Base-by-base conservation (phyloP, 495 filamentous ascomycete species). In the Xylaria sp. region DNA sequence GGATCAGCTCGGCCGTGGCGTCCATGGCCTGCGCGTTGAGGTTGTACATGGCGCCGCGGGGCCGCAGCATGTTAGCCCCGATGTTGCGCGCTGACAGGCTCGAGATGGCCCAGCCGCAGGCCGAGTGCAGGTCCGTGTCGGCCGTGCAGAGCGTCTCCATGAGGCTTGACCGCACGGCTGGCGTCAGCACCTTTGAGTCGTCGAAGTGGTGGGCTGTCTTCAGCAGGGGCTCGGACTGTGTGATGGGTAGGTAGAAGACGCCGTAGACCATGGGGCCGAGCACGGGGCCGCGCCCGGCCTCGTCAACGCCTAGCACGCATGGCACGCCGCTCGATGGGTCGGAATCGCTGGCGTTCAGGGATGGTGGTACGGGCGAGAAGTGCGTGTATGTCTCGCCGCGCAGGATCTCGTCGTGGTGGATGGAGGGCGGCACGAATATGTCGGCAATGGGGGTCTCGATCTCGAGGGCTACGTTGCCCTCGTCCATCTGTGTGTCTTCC, bases 21-120 rank as follows among this genome's bases (percentile, higher is more conserved):
- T 99, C 95, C 87, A 97, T 92, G 1, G 96, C 96, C 80, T 98
- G 96, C n/a, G 94, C 94, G 81, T 99, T 99, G 67, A 99, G 86
- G 77, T 99, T 99, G 82, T 97, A 97, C 0, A 85, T 83, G 5
- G 85, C 87, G 0, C 80, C 79, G 50, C 79, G 73, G 15, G 93
- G 85, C 35, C 86, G 85, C 78, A 97, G 87, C 91, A 97, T 97
- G 61, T 91, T 89, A 1, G 93, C 86, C 24, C 87, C 87, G 65
- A 97, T 97, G 79, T 95, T 92, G 44, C 93, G 89, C 17, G 94
- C 93, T 4, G 94, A 97, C 67, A 98, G 90, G 15, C 91, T 82
- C 6, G 91, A 89, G 6, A 91, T 88, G 12, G 93, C 94, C 89
- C 93, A 97, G 7, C 94, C 94, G 80, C 93, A 97, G 6, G 86